Percentiles rank a stretch among this genome's conserved stretches.
Conservation (phyloP, 2,329 filamentous ascomycete genomes). For the Ascochyta pisi region DNA sequence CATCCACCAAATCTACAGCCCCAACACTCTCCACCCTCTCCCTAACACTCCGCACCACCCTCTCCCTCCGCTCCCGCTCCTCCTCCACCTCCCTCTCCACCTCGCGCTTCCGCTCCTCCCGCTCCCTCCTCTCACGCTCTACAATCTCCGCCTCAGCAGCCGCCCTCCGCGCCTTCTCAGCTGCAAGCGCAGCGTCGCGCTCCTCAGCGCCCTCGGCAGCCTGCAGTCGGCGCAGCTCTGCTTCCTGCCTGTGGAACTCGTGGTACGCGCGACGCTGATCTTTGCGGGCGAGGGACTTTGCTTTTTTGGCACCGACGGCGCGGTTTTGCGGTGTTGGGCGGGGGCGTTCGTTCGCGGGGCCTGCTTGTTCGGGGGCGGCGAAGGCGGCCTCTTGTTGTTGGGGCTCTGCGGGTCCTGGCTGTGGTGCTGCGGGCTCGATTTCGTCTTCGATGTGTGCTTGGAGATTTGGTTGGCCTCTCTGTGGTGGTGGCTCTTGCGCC, state of each 20-base stretch:
- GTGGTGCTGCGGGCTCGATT: constrained; percentile 29
- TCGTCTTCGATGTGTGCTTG: constrained; percentile 17
- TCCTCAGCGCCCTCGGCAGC: constrained; percentile 55
- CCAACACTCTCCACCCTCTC: constrained; percentile 29
- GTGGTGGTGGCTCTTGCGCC: neutral
- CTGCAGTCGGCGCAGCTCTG: constrained; percentile 52
- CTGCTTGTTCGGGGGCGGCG: constrained; percentile 29
- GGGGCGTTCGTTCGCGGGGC: constrained; percentile 44
- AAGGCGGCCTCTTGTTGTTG: constrained; percentile 1
- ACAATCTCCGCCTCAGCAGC: constrained; percentile 53
- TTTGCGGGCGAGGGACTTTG: constrained; percentile 55
- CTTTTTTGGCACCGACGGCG: constrained; percentile 57
- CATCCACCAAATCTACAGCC: constrained; percentile 47
- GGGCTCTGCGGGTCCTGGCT: constrained; percentile 27
- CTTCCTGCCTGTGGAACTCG: constrained; percentile 58
- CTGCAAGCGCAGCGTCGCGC: constrained; percentile 52
- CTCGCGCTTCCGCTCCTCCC: constrained; percentile 49
- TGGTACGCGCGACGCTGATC: constrained; percentile 56
- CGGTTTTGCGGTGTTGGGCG: constrained; percentile 39
- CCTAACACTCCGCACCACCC: constrained; percentile 42
- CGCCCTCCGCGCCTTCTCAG: constrained; percentile 51
- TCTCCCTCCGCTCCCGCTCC: constrained; percentile 38
- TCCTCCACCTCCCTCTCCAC: constrained; percentile 48
- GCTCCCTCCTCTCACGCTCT: constrained; percentile 49
- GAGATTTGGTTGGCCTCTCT: neutral